A percentile compares a stretch with the other conserved stretches of the same genome.
Evolutionary conservation across 2,329 filamentous ascomycete genomes (phyloP).

Genomic region (Sclerotinia minor): DNA sequence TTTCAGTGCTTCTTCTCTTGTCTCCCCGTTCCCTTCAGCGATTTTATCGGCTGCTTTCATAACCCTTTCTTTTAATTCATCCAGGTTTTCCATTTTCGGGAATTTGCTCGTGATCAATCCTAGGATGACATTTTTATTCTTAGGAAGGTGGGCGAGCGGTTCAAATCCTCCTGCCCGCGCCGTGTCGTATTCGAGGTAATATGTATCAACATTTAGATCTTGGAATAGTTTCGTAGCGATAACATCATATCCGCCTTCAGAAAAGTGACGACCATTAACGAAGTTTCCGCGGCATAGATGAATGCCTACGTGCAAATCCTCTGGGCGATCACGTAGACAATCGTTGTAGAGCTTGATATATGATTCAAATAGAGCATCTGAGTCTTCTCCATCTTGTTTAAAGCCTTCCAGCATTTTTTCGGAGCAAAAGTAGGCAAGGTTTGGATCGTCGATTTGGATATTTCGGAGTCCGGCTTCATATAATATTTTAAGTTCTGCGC

Average conservation of each 20-base stretch:
- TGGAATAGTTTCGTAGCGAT: constrained; percentile 67
- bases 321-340: constrained; percentile 60
- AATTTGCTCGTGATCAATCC: constrained; percentile 66
- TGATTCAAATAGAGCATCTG: constrained; percentile 69
- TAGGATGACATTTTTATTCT: constrained; percentile 62
- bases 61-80: constrained; percentile 60
- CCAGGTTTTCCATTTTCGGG: constrained; percentile 60
- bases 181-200: constrained; percentile 70
- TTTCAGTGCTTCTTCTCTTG: constrained; percentile 65
- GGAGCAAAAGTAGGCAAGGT: constrained; percentile 71
- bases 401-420: constrained; percentile 70
- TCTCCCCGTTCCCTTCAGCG: constrained; percentile 65
- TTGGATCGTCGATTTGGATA: constrained; percentile 57
- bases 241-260: constrained; percentile 65
- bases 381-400: constrained; percentile 66
- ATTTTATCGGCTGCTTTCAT: constrained; percentile 65
- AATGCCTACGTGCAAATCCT: constrained; percentile 74
- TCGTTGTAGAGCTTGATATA: constrained; percentile 80
- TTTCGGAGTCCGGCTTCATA: constrained; percentile 55
- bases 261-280: constrained; percentile 64
- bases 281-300: constrained; percentile 73
- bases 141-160: constrained; percentile 60
- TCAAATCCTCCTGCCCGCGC: constrained; percentile 65
- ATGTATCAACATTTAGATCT: constrained; percentile 63
- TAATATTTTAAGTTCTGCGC: constrained; percentile 52